Conservation (phyloP, 1,139 yeast species). For the Casaregolazyma suthepensis region DNA sequence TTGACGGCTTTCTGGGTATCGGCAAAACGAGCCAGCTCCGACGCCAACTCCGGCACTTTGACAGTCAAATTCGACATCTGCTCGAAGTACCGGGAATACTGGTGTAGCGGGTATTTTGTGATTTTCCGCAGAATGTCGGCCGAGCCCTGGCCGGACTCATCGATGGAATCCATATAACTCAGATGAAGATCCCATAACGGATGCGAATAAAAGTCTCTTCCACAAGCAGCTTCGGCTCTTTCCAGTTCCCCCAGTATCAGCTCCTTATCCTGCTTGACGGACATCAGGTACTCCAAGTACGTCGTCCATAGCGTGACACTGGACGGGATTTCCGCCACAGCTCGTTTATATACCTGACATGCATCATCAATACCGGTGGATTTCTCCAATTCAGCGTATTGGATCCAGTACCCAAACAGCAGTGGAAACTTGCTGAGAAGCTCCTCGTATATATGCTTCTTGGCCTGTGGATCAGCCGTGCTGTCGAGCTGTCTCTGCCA, state of each 20-base stretch:
- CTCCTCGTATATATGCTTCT: slow-evolving; percentile 39
- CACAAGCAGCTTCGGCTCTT: slow-evolving; percentile 55
- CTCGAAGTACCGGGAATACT: slow-evolving; percentile 54
- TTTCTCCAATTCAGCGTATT: slow-evolving; percentile 60
- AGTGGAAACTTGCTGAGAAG: slow-evolving; percentile 63
- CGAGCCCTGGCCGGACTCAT: slow-evolving; percentile 16
- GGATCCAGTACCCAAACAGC: slow-evolving; percentile 74
- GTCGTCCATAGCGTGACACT: slow-evolving; percentile 74
- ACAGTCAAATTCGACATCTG: slow-evolving; percentile 23
- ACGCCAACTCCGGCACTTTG: slow-evolving; percentile 20
- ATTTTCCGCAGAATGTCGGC: slow-evolving; percentile 29
- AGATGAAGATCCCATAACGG: slow-evolving; percentile 73
- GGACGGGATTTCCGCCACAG: slow-evolving; percentile 44
- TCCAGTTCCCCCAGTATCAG: slow-evolving; percentile 41
- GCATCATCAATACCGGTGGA: slow-evolving; percentile 44
- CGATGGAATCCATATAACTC: slow-evolving; percentile 44
- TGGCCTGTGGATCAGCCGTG: not conserved
- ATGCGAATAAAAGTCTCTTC: slow-evolving; percentile 66
- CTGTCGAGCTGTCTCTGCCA: slow-evolving; percentile 7
- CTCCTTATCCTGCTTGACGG: slow-evolving; percentile 6
- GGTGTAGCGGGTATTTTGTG: slow-evolving; percentile 68
- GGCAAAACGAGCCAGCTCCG: slow-evolving; percentile 44
- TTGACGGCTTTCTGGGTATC: slow-evolving; percentile 56
- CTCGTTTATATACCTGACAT: slow-evolving; percentile 43
- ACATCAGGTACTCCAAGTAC: slow-evolving; percentile 48